phyloP scores from a whole-genome alignment of 257 asterid species.

The Lycium ferocissimum region DNA sequence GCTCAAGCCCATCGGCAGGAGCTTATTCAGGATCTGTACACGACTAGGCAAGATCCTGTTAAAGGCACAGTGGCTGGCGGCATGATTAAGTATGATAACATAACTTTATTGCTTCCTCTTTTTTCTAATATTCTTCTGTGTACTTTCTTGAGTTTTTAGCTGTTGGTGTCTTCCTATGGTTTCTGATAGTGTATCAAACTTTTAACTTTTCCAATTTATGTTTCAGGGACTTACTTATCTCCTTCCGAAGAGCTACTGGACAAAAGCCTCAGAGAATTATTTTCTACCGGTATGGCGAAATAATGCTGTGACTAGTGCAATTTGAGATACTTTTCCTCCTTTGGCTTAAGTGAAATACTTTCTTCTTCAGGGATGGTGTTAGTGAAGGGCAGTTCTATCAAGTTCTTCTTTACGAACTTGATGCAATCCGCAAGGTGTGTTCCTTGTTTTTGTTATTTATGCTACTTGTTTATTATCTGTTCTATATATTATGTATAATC shows the following conservation, averaged over 20 bases:
- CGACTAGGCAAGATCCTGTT: constrained; percentile 85
- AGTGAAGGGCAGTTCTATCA: constrained; percentile 98
- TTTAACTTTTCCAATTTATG: neutral
- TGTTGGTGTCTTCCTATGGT: neutral
- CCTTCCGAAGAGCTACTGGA: constrained; percentile 90
- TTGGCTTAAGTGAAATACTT: neutral
- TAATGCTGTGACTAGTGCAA: neutral
- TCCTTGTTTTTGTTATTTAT: neutral
- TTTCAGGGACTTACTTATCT: constrained; percentile 81
- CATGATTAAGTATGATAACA: constrained; percentile 76
- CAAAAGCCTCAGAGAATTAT: constrained; percentile 87
- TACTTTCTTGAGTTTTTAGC: neutral
- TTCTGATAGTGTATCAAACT: neutral
- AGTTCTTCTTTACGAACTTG: constrained; percentile 88
- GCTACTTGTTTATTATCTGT: neutral
- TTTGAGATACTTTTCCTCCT: constrained; percentile 8
- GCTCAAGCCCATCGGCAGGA: constrained; percentile 98
- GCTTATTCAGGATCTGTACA: constrained; percentile 85
- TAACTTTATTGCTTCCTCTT: neutral
- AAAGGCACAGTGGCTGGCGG: constrained; percentile 87
- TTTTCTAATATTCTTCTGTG: neutral
- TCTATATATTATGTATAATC: neutral
- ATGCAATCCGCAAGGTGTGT: constrained; percentile 88
- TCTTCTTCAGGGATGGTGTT: constrained; percentile 79
- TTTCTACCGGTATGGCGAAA: constrained; percentile 69